Conservation (phyloP, 768 basidiomycete genomes). For the Zangia roseola region DNA sequence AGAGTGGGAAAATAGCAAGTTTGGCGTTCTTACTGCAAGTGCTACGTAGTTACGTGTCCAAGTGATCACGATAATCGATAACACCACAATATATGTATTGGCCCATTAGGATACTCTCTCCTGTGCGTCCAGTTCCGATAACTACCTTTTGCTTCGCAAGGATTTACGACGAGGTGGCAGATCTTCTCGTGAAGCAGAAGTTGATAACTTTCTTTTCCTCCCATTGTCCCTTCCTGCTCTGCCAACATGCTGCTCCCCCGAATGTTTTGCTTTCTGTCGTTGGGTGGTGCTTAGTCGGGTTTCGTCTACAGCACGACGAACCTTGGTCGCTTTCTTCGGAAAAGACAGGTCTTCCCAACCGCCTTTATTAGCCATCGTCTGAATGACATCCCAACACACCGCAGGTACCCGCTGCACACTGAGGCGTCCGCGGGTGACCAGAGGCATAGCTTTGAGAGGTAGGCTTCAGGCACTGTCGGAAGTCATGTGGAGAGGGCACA, state of each 20-base stretch:
- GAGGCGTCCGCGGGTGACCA: slow-evolving; percentile 77
- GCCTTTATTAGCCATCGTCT: slow-evolving; percentile 61
- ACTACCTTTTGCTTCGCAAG: slow-evolving; percentile 16
- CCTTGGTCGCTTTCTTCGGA: slow-evolving; percentile 30
- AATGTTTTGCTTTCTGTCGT: not conserved
- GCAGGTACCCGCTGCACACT: slow-evolving; percentile 82
- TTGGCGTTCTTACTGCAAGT: not conserved
- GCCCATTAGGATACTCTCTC: too few relatives aligned
- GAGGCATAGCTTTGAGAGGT: slow-evolving; percentile 59
- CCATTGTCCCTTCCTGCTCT: slow-evolving; percentile 3
- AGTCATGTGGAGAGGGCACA: slow-evolving; percentile 12
- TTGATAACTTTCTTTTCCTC: slow-evolving; percentile 26
- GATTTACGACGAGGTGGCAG: slow-evolving; percentile 19
- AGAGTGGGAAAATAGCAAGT: slow-evolving; percentile 31
- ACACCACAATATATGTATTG: too few relatives aligned
- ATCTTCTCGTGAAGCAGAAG: not conserved
- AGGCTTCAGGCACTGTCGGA: slow-evolving; percentile 3
- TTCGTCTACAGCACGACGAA: not conserved
- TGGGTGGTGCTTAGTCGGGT: not conserved
- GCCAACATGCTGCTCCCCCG: not conserved
- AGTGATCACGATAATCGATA: too few relatives aligned
- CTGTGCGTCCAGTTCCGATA: too few relatives aligned
- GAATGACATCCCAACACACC: slow-evolving; percentile 63
- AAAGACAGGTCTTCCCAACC: slow-evolving; percentile 69
- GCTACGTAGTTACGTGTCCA: too few relatives aligned